Evolutionary conservation across 1,139 yeast genomes (phyloP).

Genomic region (Saccharomyces hybrid): DNA sequence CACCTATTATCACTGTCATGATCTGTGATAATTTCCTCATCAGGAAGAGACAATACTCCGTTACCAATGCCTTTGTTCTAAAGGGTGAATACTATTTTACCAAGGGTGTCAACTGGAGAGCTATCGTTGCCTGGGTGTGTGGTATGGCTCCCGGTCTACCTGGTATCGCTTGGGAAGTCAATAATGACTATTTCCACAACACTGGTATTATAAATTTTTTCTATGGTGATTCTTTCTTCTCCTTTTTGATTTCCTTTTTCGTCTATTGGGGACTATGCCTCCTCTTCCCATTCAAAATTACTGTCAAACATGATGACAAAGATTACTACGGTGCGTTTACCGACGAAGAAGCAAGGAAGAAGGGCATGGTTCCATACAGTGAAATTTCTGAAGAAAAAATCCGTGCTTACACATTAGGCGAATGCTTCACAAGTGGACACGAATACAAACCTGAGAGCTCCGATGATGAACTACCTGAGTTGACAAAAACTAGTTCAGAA

Average conservation of each 20-base stretch:
- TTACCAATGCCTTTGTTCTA: conserved; percentile 33
- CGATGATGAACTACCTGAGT: background rate
- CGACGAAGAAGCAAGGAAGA: conserved; percentile 32
- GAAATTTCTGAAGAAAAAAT: conserved; percentile 25
- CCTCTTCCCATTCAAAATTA: conserved; percentile 34
- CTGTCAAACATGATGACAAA: conserved; percentile 32
- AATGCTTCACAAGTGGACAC: background rate
- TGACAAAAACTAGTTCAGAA: background rate
- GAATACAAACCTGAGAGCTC: background rate
- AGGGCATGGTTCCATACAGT: conserved; percentile 28
- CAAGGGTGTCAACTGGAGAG: conserved; percentile 39
- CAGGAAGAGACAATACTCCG: conserved; percentile 32
- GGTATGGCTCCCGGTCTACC: conserved; percentile 41
- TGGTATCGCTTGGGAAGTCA: conserved; percentile 35
- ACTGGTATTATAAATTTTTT: conserved; percentile 37
- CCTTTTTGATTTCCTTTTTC: conserved; percentile 37
- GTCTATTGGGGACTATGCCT: conserved; percentile 33
- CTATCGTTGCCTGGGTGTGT: conserved; percentile 35
- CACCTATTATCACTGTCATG: conserved; percentile 39
- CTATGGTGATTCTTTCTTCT: conserved; percentile 37
- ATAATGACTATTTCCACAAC: conserved; percentile 25
- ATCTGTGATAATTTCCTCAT: conserved; percentile 37
- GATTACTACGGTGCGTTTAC: conserved; percentile 37
- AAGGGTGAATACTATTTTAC: conserved; percentile 36
- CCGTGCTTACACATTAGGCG: background rate